Base-by-base conservation (phyloP, 2,329 filamentous ascomycete genomes). In the Periconia sp. region DNA sequence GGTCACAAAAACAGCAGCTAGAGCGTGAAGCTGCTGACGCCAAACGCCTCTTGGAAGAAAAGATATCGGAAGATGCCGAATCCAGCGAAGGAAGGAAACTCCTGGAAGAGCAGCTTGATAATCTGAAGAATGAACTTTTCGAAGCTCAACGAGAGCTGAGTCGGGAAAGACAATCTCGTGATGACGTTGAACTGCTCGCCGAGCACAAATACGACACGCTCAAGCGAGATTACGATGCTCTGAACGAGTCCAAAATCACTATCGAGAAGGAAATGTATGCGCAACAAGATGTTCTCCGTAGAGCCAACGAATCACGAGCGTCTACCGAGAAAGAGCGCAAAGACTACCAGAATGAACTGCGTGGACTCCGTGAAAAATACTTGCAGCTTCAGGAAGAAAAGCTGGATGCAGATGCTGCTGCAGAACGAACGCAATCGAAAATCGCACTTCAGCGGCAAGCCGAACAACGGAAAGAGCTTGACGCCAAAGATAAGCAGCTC, bases 221-320 rank as follows among this genome's bases (percentile, higher is more conserved):
- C 55, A 88, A 92, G 69, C 87, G 92, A 23, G 92, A 97, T 60
- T 96, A 87, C 63, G 88, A 95, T 47, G 84, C 85, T 33, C 81
- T 97, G 33, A 96, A 96, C 64, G 92, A 97, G 59, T 88, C 91
- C 27, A 99, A 99, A 74, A 96, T 97, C 65, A 96, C 87, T 45
- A 96, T 99, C 58, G 93, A 99, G 74, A 97, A 97, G 73, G 93
- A 97, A 74, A 87, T 99, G 72, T 97, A 97, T 70, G 88, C 90
- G 6, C 93, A 97, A 69, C 92, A 97, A 72, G 93, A 99, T 69
- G 89, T 90, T 11, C 83, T 97, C 44, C 86, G 94, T 37, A 86
- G 93, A 50, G 90, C 92, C 11, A 91, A 89, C 61, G 92, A 96
- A 72, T 88, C 90, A 45, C 85, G 91, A 31, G 82, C 86, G 6